A percentile compares a stretch with the other conserved stretches of the same genome.
Evolutionary conservation across 1,284 basidiomycete species (phyloP).

Genomic region (Cutaneotrichosporon curvatum): DNA sequence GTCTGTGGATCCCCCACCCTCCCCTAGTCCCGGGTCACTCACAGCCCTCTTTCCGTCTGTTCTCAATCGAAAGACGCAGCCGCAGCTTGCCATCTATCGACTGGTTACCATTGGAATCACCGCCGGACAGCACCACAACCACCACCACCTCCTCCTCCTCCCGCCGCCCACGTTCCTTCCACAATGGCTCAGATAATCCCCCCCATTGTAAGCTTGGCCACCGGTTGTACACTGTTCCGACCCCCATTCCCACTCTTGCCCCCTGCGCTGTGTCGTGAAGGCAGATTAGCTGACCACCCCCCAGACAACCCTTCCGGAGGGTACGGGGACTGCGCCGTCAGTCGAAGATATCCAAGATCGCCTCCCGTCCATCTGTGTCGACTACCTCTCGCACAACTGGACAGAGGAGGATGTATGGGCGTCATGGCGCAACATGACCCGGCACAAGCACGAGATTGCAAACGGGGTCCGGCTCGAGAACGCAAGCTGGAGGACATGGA

Average conservation of each 20-base stretch:
- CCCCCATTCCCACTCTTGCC: too few species aligned
- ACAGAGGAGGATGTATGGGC: conserved; percentile 97
- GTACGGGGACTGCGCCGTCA: conserved; percentile 47
- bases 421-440: conserved; percentile 96
- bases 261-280: too few species aligned
- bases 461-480: conserved; percentile 95
- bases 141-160: too few species aligned
- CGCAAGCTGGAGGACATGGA: conserved; percentile 97
- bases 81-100: too few species aligned
- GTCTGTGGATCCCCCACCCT: too few species aligned
- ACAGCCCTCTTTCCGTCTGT: too few species aligned
- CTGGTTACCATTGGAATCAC: too few species aligned
- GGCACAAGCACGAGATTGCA: conserved; percentile 95
- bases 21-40: too few species aligned
- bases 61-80: too few species aligned
- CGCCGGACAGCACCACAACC: too few species aligned
- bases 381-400: conserved; percentile 84
- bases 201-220: conserved; percentile 28
- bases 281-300: background rate
- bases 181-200: conserved; percentile 45
- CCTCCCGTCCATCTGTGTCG: conserved; percentile 56
- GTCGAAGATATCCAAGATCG: conserved; percentile 51
- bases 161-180: too few species aligned
- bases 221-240: background rate
- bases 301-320: conserved; percentile 43